These are phyloP conservation scores for Aureobasidium sp. DNA, from an alignment of 2,329 filamentous ascomycete genomes.

Conservation along the genomic window DNA sequence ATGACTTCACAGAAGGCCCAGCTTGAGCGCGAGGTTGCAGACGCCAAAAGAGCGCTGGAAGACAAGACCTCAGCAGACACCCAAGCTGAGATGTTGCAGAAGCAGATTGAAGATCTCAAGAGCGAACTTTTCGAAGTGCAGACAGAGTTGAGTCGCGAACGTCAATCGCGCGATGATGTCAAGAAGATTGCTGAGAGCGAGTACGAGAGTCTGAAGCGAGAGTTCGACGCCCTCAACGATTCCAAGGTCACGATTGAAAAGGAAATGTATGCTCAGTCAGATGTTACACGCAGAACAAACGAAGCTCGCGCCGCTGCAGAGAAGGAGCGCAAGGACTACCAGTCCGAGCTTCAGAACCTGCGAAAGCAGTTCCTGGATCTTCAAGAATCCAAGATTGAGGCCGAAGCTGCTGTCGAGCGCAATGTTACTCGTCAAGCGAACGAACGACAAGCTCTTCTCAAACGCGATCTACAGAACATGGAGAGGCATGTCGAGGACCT, in stretches of 20 bases:
- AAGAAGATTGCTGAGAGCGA: constrained; percentile 87
- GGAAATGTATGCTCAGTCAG: constrained; percentile 92
- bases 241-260: constrained; percentile 97
- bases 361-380: constrained; percentile 76
- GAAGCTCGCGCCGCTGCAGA: constrained; percentile 76
- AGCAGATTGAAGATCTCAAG: constrained; percentile 83
- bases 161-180: constrained; percentile 90
- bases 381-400: constrained; percentile 77
- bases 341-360: constrained; percentile 74
- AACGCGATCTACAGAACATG: constrained; percentile 73
- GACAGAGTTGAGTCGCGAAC: constrained; percentile 81
- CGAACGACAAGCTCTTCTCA: constrained; percentile 71
- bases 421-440: constrained; percentile 69
- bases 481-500: constrained; percentile 69
- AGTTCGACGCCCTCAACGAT: constrained; percentile 81
- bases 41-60: constrained; percentile 79
- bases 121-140: constrained; percentile 76
- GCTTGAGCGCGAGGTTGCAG: constrained; percentile 78
- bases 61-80: constrained; percentile 84
- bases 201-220: constrained; percentile 70
- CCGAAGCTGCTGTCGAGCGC: constrained; percentile 73
- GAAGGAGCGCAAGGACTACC: constrained; percentile 81
- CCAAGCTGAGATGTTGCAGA: constrained; percentile 78
- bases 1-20: constrained; percentile 78
- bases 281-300: constrained; percentile 76